phyloP scores from a whole-genome alignment of 164 flowering plant genomes.

The Paratinospora sagittata region DNA sequence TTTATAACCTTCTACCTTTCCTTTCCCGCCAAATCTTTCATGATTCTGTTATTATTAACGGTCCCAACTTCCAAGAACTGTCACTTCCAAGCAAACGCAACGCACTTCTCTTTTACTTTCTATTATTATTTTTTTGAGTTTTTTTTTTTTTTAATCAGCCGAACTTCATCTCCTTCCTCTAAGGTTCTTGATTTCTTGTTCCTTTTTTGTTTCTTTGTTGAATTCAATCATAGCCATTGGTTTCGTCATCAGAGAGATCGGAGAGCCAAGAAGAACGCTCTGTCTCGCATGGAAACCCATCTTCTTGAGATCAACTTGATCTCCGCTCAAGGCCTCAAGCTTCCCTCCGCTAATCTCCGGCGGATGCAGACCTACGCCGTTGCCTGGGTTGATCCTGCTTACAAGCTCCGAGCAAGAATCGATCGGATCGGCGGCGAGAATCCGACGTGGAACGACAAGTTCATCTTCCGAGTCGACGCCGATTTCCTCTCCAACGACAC shows the following conservation, averaged over 20 bases:
- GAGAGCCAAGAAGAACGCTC: background rate
- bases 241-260: background rate
- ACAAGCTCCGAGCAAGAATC: constrained; percentile 61
- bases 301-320: constrained; percentile 80
- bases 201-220: constrained; percentile 4
- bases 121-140: no score
- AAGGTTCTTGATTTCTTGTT: background rate
- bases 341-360: constrained; percentile 37
- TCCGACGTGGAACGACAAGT: constrained; percentile 95
- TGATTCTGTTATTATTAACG: no score
- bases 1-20: no score
- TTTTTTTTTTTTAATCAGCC: no score
- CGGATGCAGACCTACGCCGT: constrained; percentile 71
- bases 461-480: constrained; percentile 59
- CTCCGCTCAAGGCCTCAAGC: constrained; percentile 74
- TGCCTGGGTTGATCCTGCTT: constrained; percentile 47
- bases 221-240: background rate
- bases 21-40: no score
- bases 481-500: constrained; percentile 55
- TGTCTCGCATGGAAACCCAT: constrained; percentile 13
- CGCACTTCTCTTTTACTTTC: no score
- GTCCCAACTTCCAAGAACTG: no score
- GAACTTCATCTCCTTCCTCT: background rate
- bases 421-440: constrained; percentile 60
- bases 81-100: no score